These are phyloP conservation scores for Clitopilus passeckerianus DNA, from an alignment of 768 basidiomycete genomes.

Conservation along the genomic window DNA sequence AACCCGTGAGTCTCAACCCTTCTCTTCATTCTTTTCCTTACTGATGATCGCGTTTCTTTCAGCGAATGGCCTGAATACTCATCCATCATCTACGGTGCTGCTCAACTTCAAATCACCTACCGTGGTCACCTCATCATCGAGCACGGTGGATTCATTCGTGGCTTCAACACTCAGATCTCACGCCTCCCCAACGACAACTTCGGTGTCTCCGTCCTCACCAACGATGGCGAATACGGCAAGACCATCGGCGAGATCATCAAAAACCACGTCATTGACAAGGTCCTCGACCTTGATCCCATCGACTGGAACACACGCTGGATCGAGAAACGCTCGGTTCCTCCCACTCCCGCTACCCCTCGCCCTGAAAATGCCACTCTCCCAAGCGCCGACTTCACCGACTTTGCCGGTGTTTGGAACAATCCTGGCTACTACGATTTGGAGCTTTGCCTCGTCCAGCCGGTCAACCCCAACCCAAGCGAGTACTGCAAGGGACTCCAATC, in stretches of 20 bases:
- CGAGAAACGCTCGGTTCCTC: conserved; percentile 1
- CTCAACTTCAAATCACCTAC: not conserved
- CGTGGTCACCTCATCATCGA: conserved; percentile 3
- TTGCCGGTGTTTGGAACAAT: conserved; percentile 12
- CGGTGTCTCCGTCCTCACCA: conserved; percentile 22
- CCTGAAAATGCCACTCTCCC: conserved; percentile 11
- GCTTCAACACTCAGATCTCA: conserved; percentile 9
- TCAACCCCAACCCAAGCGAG: conserved; percentile 4
- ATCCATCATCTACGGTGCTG: not conserved
- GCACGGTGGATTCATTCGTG: not conserved
- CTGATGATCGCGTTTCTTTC: not conserved
- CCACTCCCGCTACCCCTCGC: conserved; percentile 7
- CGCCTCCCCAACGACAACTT: conserved; percentile 12
- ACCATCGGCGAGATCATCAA: conserved; percentile 14
- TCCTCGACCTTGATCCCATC: conserved; percentile 13
- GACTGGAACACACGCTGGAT: conserved; percentile 15
- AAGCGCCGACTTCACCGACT: conserved; percentile 5
- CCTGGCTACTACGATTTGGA: conserved; percentile 13
- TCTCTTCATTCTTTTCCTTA: not conserved
- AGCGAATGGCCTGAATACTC: not conserved
- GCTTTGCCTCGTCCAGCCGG: conserved; percentile 12
- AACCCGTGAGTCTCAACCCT: conserved; percentile 10
- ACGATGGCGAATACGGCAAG: conserved; percentile 16
- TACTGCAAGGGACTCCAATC: conserved; percentile 10
- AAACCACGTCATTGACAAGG: conserved; percentile 17